Percentiles rank a stretch among this genome's conserved stretches.
Conservation (phyloP, 192 early-diverging fungal species). For the Coemansia sp. region DNA sequence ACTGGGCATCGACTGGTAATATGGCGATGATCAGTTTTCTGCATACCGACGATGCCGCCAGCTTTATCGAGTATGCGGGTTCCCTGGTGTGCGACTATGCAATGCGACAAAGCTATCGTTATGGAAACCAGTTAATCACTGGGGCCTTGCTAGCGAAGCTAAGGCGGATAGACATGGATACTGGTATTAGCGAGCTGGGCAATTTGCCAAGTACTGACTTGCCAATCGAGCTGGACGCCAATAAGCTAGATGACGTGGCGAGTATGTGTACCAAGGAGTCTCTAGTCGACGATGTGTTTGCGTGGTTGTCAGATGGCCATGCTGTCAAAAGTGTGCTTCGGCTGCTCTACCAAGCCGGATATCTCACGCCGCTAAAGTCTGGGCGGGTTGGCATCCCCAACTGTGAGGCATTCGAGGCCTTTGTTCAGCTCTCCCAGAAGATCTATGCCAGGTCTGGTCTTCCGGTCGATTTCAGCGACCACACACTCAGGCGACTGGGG, state of each 20-base stretch:
- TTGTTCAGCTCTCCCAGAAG: not conserved
- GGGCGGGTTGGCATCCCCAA: not conserved
- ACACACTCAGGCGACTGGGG: no score
- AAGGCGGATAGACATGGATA: not conserved
- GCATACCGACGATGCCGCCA: not conserved
- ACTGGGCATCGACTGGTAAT: not conserved
- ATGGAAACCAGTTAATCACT: not conserved
- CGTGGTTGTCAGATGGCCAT: not conserved
- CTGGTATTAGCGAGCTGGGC: not conserved
- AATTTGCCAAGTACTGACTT: not conserved
- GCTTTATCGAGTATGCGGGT: not conserved
- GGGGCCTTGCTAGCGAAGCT: not conserved
- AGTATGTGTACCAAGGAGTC: not conserved
- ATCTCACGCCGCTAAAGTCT: not conserved
- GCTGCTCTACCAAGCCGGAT: not conserved
- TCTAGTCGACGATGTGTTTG: not conserved
- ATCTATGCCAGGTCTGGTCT: not conserved
- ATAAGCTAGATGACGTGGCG: not conserved
- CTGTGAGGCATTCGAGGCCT: not conserved
- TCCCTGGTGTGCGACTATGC: not conserved
- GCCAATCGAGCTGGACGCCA: not conserved
- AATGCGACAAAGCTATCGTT: not conserved
- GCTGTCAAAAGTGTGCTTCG: not conserved
- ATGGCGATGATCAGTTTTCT: not conserved
- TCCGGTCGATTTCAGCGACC: no score